Evolutionary conservation across 371 early-diverging fungal genomes (phyloP).

Genomic region (Mortierella sp.): DNA sequence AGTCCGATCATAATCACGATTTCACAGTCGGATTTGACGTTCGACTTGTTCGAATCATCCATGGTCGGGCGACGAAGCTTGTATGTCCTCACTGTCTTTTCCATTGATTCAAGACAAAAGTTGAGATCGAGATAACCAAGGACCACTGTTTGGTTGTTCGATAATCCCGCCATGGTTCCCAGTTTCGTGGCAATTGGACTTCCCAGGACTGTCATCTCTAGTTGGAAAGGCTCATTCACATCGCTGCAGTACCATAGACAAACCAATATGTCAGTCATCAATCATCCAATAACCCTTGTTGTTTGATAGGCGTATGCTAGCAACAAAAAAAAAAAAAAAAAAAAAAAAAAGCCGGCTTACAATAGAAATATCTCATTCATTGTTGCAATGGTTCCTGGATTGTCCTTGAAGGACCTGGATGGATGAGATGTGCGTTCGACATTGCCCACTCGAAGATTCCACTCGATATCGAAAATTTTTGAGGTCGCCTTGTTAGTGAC

Average conservation of each 20-base stretch:
- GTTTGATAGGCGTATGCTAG: neutral
- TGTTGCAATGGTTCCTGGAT: conserved; percentile 8
- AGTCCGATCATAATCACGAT: conserved; percentile 8
- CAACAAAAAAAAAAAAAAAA: too few species aligned
- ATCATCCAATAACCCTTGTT: neutral
- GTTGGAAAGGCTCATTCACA: conserved; percentile 11
- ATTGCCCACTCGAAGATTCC: conserved; percentile 11
- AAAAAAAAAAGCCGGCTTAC: neutral
- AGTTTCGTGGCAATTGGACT: conserved; percentile 5
- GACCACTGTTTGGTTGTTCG: conserved; percentile 4
- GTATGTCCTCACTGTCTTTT: conserved; percentile 16
- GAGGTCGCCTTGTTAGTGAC: conserved; percentile 6
- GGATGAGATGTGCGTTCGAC: conserved; percentile 11
- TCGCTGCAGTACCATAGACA: neutral
- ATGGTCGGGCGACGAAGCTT: neutral
- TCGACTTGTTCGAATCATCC: neutral
- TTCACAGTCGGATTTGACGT: conserved; percentile 3
- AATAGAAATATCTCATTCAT: conserved; percentile 16
- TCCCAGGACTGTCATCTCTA: conserved; percentile 8
- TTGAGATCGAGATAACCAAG: conserved; percentile 3
- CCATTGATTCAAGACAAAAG: conserved; percentile 9
- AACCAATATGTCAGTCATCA: neutral
- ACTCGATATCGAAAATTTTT: conserved; percentile 11
- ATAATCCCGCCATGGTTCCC: conserved; percentile 11
- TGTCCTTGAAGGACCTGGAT: conserved; percentile 10